A percentile compares a stretch with the other conserved stretches of the same genome.
These are phyloP conservation scores for Escovopsis sp. DNA, from an alignment of 2,329 filamentous ascomycete genomes.

Conservation along the genomic window DNA sequence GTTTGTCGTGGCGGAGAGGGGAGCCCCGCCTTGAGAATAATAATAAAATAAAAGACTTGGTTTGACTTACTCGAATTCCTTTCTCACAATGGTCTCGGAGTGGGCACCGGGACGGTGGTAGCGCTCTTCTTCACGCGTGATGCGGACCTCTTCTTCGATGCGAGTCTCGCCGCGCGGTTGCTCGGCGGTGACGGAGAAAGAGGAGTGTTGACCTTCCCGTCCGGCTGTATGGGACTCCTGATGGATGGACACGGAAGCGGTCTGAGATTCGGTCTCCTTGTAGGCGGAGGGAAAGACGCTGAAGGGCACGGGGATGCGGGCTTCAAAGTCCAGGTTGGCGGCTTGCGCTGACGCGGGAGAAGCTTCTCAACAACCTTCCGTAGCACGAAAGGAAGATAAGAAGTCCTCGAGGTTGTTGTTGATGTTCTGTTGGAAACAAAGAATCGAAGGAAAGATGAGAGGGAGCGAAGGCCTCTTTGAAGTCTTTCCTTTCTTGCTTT, in stretches of 20 bases:
- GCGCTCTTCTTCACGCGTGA: conserved; percentile 64
- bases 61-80: conserved; percentile 38
- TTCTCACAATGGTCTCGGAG: conserved; percentile 33
- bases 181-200: conserved; percentile 46
- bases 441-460: conserved; percentile 23
- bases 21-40: no score
- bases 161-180: conserved; percentile 49
- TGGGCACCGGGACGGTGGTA: conserved; percentile 56
- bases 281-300: conserved; percentile 99
- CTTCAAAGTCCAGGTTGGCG: conserved; percentile 99
- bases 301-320: conserved; percentile 96
- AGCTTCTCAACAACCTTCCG: conserved; percentile 52
- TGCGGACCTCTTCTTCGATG: conserved; percentile 71
- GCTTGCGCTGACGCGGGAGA: conserved; percentile 53
- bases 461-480: conserved; percentile 18
- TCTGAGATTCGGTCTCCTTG: conserved; percentile 41
- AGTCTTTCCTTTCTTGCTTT: conserved; percentile 22
- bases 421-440: conserved; percentile 38
- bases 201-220: conserved; percentile 94
- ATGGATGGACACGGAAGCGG: conserved; percentile 45
- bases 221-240: conserved; percentile 85
- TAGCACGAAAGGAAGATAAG: conserved; percentile 55
- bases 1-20: no score
- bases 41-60: not conserved
- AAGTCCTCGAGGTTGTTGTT: conserved; percentile 46